Evolutionary conservation across 2,329 filamentous ascomycete species (phyloP), one percentile per base, ranked within the genome.

Genomic region (Dactylonectria estremocensis): DNA sequence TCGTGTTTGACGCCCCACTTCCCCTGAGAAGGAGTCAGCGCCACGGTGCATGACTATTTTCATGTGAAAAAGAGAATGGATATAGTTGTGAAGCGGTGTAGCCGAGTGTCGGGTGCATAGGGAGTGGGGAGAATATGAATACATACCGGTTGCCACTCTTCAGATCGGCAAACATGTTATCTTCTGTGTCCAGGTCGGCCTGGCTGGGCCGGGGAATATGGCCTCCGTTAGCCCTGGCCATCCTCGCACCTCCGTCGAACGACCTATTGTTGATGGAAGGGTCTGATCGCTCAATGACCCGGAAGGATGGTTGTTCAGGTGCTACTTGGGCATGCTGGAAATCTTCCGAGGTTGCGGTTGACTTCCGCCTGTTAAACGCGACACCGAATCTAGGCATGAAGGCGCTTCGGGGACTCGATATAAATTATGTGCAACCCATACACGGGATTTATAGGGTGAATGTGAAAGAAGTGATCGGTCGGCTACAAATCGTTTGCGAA

Each of bases 371-470:
- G 76, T 82, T 84, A 70, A 90, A 90, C 69, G 85, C 82, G 77
- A 87, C 86, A 69, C 87, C 86, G 80, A 90, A 90, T 82, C 86
- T 89, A 88, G 87, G 87, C 88, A 90, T 90, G 73, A 76, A 76
- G 67, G 66, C 68, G 65, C 70, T 66, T 71, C 37, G 66, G 37
- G 55, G 64, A 65, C 28, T 70, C 46, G 61, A 40, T 58, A 48
- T 70, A 69, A 64, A 74, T 76, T 76, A 76, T 64, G 64, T 65
- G 61, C 62, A 73, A 63, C 74, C 66, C 74, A 77, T 77, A 75
- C 65, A 76, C 66, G 56, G 67, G 45, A 63, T 43, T 67, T 54
- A n/a, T 45, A 65, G 60, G 18, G 48, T 49, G 37, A 52, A 63
- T 62, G 55, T 55, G 55, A 58, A 37, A 54, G 64, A 55, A 71